Evolutionary conservation across 78 protist genomes (phyloP), one percentile per base, ranked within the genome.

Genomic region (Dictyostelium brefeldianum): DNA sequence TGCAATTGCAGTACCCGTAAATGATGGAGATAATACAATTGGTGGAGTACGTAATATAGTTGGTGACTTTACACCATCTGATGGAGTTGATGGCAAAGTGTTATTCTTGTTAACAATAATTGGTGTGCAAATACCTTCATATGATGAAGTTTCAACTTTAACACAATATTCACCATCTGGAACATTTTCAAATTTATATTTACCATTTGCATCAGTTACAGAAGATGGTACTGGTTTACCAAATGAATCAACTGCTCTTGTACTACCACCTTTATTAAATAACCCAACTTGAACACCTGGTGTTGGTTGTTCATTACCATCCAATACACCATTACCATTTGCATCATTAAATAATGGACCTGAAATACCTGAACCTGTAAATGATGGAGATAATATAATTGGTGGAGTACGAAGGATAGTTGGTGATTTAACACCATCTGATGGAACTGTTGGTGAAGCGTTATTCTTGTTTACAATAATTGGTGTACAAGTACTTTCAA

Each of bases 171-270:
- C 56, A 47, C 79, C 79, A 46, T 36, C 31, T 3, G 56, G 54
- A 43, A 73, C n/a, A 73, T 73, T 73, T 36, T 73, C 79, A 73
- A 73, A 73, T 17, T 25, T n/a, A 73, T 73, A 73, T 46, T 29
- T 36, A 73, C 79, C 79, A 47, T 46, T n/a, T 8, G 22, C 10
- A 46, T 46, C 79, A 7, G 53, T 73, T 3, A 15, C 46, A n/a
- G 22, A 4, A 0, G 51, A 29, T 73, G 79, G 25, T 10, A 73
- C 20, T 3, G 11, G 22, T 1, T 73, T 43, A 2, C 79, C 79
- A 2, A 36, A 36, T 36, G 43, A 1, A 36, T 36, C 43, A 36
- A 36, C 5, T 36, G 43, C 43, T 36, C 43, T 36, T 3, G 43
- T 36, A 2, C n/a, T n/a, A n/a, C 43, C 43, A 36, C 2, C 43